These are phyloP conservation scores for Hermanozyma aechmeae DNA, from an alignment of 805 yeast species.

Conservation along the genomic window DNA sequence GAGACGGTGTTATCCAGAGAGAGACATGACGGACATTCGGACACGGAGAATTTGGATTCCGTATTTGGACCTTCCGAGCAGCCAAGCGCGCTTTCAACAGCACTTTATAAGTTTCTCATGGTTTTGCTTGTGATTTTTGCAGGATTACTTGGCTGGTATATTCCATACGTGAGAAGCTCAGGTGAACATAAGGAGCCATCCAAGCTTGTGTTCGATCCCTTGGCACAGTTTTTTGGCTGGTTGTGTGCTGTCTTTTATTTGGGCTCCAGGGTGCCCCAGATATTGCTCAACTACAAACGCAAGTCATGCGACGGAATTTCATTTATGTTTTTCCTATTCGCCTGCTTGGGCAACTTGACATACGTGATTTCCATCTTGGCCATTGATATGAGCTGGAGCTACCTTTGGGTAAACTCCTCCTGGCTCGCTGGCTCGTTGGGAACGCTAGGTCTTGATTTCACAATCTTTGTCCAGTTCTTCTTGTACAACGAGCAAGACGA, in stretches of 20 bases:
- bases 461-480: slow-evolving; percentile 82
- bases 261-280: slow-evolving; percentile 91
- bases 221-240: slow-evolving; percentile 87
- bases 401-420: slow-evolving; percentile 72
- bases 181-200: slow-evolving; percentile 21
- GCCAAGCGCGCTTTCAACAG: slow-evolving; percentile 7
- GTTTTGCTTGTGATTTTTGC: slow-evolving; percentile 60
- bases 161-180: slow-evolving; percentile 44
- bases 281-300: slow-evolving; percentile 71
- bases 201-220: slow-evolving; percentile 54
- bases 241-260: slow-evolving; percentile 64
- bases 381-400: slow-evolving; percentile 60
- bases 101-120: slow-evolving; percentile 35
- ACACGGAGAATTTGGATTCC: slow-evolving; percentile 1
- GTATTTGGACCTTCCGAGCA: no score
- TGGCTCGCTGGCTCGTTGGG: slow-evolving; percentile 94
- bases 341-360: slow-evolving; percentile 88
- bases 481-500: slow-evolving; percentile 41
- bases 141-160: slow-evolving; percentile 84
- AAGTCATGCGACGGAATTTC: slow-evolving; percentile 95
- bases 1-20: slow-evolving; percentile 49
- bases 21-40: slow-evolving; percentile 4
- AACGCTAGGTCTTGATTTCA: slow-evolving; percentile 72
- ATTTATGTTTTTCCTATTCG: slow-evolving; percentile 86
- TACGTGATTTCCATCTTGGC: slow-evolving; percentile 80